These are phyloP conservation scores for Mycena albidolilacea DNA, from an alignment of 768 basidiomycete genomes.

Conservation along the genomic window DNA sequence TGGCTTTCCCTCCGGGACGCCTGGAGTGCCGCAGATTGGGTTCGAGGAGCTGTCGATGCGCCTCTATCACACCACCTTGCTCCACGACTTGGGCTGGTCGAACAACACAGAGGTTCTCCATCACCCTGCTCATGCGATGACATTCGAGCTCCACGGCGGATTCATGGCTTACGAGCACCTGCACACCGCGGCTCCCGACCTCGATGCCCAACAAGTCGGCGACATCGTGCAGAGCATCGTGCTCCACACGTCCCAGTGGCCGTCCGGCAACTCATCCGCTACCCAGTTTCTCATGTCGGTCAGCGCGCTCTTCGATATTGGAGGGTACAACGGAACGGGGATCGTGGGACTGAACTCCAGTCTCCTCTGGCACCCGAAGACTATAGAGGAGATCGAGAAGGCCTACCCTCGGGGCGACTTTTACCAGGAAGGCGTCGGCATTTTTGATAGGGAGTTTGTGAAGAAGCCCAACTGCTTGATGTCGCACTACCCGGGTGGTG, in stretches of 20 bases:
- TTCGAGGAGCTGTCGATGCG: background rate
- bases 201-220: background rate
- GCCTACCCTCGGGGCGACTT: background rate
- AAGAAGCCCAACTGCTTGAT: conserved; percentile 1
- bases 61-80: background rate
- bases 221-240: background rate
- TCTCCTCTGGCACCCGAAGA: background rate
- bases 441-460: background rate
- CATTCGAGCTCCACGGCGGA: background rate
- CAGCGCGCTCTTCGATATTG: background rate
- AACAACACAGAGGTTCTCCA: background rate
- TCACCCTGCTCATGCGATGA: background rate
- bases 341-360: background rate
- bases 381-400: background rate
- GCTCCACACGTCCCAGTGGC: background rate
- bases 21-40: background rate
- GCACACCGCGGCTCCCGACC: background rate
- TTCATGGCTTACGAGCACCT: conserved; percentile 1
- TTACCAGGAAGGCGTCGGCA: background rate
- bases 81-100: background rate
- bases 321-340: background rate
- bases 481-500: background rate
- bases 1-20: background rate
- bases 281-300: background rate
- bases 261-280: background rate